These are phyloP conservation scores for Aspergillus sp. DNA, from an alignment of 2,329 filamentous ascomycete genomes.

Conservation along the genomic window DNA sequence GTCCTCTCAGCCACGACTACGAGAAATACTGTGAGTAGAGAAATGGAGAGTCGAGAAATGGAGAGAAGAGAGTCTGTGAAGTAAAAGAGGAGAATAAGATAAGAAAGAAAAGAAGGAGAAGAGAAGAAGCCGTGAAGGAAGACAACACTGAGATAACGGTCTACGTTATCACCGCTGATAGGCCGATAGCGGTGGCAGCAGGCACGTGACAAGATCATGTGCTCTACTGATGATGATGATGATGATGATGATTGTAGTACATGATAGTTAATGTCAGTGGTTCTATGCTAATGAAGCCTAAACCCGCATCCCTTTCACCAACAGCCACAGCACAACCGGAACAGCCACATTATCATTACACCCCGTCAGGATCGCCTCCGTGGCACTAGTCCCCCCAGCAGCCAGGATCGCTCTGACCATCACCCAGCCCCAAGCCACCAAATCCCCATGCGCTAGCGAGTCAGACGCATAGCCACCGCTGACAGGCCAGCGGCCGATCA, in stretches of 20 bases:
- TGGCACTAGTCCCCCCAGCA: conserved; percentile 73
- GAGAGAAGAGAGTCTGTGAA: neutral
- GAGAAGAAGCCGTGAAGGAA: neutral
- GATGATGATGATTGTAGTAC: too few species aligned
- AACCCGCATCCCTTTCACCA: conserved; percentile 62
- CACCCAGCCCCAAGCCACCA: conserved; percentile 24
- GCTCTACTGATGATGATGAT: too few species aligned
- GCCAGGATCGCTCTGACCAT: conserved; percentile 59
- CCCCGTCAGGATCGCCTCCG: conserved; percentile 89
- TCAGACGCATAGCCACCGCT: conserved; percentile 3
- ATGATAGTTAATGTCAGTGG: too few species aligned
- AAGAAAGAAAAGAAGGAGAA: conserved; percentile 1
- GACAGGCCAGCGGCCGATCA: conserved; percentile 60
- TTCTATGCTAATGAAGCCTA: conserved; percentile 19
- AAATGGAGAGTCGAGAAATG: neutral
- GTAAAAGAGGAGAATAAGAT: conserved; percentile 2
- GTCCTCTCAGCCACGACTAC: too few species aligned
- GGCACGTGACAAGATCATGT: too few species aligned
- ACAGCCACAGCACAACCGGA: conserved; percentile 83
- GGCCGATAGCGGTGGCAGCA: too few species aligned
- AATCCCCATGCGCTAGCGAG: conserved; percentile 6
- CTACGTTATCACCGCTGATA: too few species aligned
- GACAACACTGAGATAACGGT: neutral
- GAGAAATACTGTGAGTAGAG: neutral
- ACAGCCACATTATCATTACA: conserved; percentile 98